Percentiles rank a stretch among this genome's conserved stretches.
These are phyloP conservation scores for Claviceps maximensis DNA, from an alignment of 2,329 filamentous ascomycete genomes.

Conservation along the genomic window DNA sequence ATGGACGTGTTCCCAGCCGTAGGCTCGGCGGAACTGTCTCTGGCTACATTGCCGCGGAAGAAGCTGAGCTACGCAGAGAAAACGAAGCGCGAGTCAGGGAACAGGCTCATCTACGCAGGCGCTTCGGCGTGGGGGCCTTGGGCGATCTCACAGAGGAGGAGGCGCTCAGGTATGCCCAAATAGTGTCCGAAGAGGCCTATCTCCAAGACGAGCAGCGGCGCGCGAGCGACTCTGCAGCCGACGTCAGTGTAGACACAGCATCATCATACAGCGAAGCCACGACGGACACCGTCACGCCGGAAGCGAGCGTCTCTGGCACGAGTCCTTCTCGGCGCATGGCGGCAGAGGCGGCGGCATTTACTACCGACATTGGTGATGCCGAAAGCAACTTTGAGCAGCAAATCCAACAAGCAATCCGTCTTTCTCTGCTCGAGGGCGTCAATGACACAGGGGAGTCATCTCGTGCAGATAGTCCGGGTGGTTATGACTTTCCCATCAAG, in stretches of 20 bases:
- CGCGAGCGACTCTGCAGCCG: conserved; percentile 36
- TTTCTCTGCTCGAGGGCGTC: conserved; percentile 45
- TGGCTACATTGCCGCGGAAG: conserved; percentile 78
- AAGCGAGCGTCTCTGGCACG: conserved; percentile 34
- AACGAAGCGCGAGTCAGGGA: conserved; percentile 54
- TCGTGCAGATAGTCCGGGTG: conserved; percentile 30
- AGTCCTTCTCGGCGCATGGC: conserved; percentile 16
- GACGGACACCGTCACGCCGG: conserved; percentile 39
- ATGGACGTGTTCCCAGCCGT: conserved; percentile 36
- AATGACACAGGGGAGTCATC: conserved; percentile 34
- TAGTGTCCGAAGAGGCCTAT: conserved; percentile 51
- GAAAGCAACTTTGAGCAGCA: conserved; percentile 44
- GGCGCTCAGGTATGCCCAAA: conserved; percentile 49
- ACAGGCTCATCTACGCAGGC: conserved; percentile 54
- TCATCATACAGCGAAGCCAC: conserved; percentile 29
- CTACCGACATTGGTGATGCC: conserved; percentile 10
- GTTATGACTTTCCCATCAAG: conserved; percentile 38
- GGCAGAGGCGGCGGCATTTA: not conserved
- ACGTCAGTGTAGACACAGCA: conserved; percentile 29
- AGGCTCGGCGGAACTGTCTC: conserved; percentile 55
- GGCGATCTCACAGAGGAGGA: conserved; percentile 53
- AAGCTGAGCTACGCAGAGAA: conserved; percentile 64
- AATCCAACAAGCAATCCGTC: conserved; percentile 48
- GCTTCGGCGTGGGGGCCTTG: conserved; percentile 70
- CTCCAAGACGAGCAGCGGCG: conserved; percentile 43